Percentiles rank a stretch among this genome's conserved stretches.
phyloP scores from a whole-genome alignment of 805 yeast genomes.

The Kazachstania bromeliacearum region DNA sequence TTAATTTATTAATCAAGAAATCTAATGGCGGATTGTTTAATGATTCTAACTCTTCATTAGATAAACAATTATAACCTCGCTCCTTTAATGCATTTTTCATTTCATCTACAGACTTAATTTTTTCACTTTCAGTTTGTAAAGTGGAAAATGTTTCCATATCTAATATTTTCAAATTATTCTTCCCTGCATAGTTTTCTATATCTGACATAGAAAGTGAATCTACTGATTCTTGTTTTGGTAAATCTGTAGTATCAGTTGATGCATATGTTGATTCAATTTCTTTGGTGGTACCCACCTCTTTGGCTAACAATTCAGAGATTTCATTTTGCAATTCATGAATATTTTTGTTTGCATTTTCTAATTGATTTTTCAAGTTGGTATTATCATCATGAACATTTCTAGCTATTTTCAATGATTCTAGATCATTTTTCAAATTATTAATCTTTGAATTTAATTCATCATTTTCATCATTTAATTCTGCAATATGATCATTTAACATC shows the following conservation, averaged over 20 bases:
- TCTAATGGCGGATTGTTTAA: slow-evolving; percentile 3
- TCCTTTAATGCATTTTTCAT: background rate
- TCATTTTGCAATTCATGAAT: slow-evolving; percentile 2
- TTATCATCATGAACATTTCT: background rate
- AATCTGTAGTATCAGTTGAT: background rate
- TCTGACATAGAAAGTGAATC: slow-evolving; percentile 1
- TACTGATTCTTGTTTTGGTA: background rate
- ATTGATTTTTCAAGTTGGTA: background rate
- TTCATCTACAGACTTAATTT: slow-evolving; percentile 1
- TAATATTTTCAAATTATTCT: slow-evolving; percentile 2
- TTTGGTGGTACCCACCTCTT: background rate
- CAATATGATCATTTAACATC: slow-evolving; percentile 43
- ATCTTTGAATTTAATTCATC: slow-evolving; percentile 29
- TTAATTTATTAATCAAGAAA: background rate
- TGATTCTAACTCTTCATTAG: background rate
- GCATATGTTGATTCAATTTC: background rate
- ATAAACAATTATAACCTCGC: background rate
- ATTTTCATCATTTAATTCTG: slow-evolving; percentile 61
- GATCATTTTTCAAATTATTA: slow-evolving; percentile 2
- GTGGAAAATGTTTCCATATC: background rate
- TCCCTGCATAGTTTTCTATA: slow-evolving; percentile 1
- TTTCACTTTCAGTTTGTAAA: slow-evolving; percentile 1
- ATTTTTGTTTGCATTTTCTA: background rate
- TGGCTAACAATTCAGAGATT: background rate
- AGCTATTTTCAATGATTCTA: slow-evolving; percentile 1